Percentiles rank a stretch among this genome's conserved stretches.
These are phyloP conservation scores for Cruciata laevipes DNA, from an alignment of 257 asterid species.

Conservation along the genomic window DNA sequence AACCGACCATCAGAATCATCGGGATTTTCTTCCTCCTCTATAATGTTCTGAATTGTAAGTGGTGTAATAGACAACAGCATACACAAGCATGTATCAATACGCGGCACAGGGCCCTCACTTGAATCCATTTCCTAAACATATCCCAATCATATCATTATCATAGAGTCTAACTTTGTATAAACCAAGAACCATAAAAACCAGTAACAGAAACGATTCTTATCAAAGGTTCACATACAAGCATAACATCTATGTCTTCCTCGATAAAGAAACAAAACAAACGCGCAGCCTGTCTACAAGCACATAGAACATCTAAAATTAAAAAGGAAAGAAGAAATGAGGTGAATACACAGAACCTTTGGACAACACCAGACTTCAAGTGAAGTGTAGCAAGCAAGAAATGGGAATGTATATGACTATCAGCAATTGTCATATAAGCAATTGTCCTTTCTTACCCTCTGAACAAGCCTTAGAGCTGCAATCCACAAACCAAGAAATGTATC, in stretches of 20 bases:
- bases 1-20: slow-evolving; percentile 38
- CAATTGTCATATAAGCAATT: background rate
- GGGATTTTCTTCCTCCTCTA: slow-evolving; percentile 70
- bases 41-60: slow-evolving; percentile 66
- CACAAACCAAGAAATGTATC: slow-evolving; percentile 93
- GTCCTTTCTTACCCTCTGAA: slow-evolving; percentile 69
- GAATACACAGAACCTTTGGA: background rate
- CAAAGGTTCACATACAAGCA: background rate
- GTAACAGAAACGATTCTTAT: background rate
- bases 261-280: background rate
- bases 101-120: slow-evolving; percentile 90
- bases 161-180: background rate
- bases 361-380: slow-evolving; percentile 3
- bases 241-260: background rate
- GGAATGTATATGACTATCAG: background rate
- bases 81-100: slow-evolving; percentile 89
- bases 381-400: background rate
- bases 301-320: background rate
- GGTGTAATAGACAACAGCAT: slow-evolving; percentile 70
- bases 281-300: background rate
- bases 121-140: slow-evolving; percentile 75
- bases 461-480: slow-evolving; percentile 87
- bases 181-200: background rate
- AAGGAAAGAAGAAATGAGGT: background rate
- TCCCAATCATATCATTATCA: slow-evolving; percentile 3